Evolutionary conservation across 1,284 basidiomycete genomes (phyloP).

Genomic region (Irpex rosettiformis): DNA sequence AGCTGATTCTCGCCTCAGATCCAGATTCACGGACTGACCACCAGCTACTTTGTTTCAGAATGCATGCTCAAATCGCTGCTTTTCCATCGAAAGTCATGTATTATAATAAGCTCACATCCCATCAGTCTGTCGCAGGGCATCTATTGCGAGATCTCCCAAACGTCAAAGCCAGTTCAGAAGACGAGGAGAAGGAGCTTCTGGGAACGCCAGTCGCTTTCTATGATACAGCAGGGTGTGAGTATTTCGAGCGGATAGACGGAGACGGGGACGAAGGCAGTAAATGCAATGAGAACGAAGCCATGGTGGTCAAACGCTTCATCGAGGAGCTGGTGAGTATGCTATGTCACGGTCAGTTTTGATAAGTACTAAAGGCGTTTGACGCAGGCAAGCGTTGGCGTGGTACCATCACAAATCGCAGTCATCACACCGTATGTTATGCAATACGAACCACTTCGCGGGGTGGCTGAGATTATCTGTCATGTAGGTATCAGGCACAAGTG

Average conservation of each 20-base stretch:
- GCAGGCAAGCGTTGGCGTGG: constrained; percentile 70
- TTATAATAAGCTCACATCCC: constrained; percentile 66
- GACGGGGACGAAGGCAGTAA: constrained; percentile 81
- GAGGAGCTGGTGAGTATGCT: constrained; percentile 61
- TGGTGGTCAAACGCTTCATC: constrained; percentile 81
- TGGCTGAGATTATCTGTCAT: background rate
- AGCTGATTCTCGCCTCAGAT: background rate
- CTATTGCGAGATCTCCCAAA: constrained; percentile 72
- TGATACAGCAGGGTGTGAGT: constrained; percentile 92
- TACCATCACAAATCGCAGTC: constrained; percentile 78
- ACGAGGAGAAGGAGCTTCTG: constrained; percentile 70
- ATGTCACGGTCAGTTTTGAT: background rate
- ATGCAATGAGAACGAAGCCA: constrained; percentile 92
- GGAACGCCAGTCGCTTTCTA: constrained; percentile 86
- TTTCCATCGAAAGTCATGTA: constrained; percentile 90
- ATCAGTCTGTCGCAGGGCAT: constrained; percentile 67
- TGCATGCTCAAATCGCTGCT: constrained; percentile 83
- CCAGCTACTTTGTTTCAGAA: constrained; percentile 43
- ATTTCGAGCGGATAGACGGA: constrained; percentile 74
- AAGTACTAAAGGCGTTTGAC: background rate
- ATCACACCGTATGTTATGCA: constrained; percentile 75
- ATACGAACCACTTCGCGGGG: background rate
- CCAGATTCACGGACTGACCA: background rate
- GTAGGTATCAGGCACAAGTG: constrained; percentile 90
- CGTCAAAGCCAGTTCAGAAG: constrained; percentile 41